Percentiles rank a stretch among this genome's conserved stretches.
phyloP scores from a whole-genome alignment of 169 alveolate genomes.

The Babesia bovis region DNA sequence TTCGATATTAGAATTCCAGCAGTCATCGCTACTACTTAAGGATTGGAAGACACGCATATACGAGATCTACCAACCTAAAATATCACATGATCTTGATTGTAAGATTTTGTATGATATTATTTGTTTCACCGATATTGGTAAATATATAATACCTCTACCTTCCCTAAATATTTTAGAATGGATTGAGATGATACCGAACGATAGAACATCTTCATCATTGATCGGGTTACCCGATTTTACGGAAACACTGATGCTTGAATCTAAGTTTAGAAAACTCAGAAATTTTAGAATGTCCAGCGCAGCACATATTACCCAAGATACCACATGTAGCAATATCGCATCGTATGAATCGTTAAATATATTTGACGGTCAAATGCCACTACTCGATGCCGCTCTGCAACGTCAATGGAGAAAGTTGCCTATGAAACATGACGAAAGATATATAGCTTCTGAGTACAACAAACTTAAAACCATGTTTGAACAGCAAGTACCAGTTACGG shows the following conservation, averaged over 20 bases:
- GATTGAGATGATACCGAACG: slow-evolving; percentile 10
- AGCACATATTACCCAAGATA: background rate
- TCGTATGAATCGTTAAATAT: background rate
- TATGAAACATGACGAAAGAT: background rate
- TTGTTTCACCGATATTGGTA: slow-evolving; percentile 19
- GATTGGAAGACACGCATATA: slow-evolving; percentile 22
- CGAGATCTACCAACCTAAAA: slow-evolving; percentile 20
- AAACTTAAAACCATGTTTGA: background rate
- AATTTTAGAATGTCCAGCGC: background rate
- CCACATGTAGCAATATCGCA: background rate
- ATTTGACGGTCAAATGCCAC: background rate
- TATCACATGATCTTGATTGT: slow-evolving; percentile 18
- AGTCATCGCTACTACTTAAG: background rate
- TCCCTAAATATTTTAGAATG: background rate
- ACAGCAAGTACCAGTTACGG: background rate
- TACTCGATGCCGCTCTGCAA: slow-evolving; percentile 2
- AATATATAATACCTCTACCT: slow-evolving; percentile 3
- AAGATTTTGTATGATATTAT: slow-evolving; percentile 23
- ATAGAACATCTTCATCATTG: slow-evolving; percentile 3
- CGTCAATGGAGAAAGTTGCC: slow-evolving; percentile 1
- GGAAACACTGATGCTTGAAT: background rate
- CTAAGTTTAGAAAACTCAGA: background rate
- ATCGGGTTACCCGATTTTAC: slow-evolving; percentile 19
- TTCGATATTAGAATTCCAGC: background rate
- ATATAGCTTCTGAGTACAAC: background rate